Evolutionary conservation across 176 grass and related monocot species (phyloP).

Genomic region (Tillandsia leiboldiana): DNA sequence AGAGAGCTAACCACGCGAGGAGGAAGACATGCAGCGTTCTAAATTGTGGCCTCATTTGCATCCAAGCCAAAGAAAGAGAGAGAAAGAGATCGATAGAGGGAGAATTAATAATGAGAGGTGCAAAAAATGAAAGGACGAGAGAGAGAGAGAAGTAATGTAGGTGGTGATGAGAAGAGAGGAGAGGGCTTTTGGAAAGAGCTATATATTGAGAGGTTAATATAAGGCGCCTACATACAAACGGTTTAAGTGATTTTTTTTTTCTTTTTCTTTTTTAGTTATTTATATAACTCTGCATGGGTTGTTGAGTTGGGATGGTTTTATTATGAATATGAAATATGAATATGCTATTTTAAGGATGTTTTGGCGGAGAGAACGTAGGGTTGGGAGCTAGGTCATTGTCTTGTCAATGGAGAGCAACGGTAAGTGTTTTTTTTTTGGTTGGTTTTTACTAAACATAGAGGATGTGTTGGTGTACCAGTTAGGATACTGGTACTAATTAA

Average conservation of each 20-base stretch:
- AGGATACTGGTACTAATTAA: too few species aligned
- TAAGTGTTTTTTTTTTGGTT: not conserved
- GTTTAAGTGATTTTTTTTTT: too few species aligned
- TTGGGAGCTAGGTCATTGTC: not conserved
- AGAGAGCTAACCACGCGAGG: constrained; percentile 35
- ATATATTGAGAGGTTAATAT: too few species aligned
- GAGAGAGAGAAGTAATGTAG: not conserved
- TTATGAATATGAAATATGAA: too few species aligned
- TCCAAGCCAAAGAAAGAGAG: not conserved
- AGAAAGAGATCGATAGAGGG: not conserved
- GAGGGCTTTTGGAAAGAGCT: not conserved
- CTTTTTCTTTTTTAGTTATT: too few species aligned
- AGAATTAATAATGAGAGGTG: not conserved
- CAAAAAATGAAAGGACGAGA: not conserved
- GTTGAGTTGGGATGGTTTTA: too few species aligned
- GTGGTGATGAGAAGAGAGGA: not conserved
- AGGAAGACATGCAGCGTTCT: constrained; percentile 20
- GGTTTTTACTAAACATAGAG: not conserved
- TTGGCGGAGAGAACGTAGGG: not conserved
- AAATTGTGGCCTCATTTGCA: not conserved
- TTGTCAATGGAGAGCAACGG: not conserved
- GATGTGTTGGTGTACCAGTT: not conserved
- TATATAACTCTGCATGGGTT: too few species aligned
- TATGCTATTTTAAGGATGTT: not conserved
- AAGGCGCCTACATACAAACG: too few species aligned